These are phyloP conservation scores for Cladophialophora exuberans DNA, from an alignment of 2,329 filamentous ascomycete species.

Conservation along the genomic window DNA sequence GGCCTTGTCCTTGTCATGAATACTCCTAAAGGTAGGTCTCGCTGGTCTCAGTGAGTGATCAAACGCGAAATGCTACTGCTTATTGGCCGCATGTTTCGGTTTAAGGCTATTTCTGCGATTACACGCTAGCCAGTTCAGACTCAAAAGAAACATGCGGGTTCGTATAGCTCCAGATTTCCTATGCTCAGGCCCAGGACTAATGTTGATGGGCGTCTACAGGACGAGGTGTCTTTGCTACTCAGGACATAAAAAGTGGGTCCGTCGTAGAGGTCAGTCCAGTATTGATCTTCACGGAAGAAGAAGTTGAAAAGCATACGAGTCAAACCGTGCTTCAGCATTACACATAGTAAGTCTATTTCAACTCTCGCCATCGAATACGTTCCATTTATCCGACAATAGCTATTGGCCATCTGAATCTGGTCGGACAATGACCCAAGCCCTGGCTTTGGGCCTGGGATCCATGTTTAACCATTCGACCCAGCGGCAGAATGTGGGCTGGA, in stretches of 20 bases:
- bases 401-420: slow-evolving; percentile 35
- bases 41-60: not conserved
- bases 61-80: not conserved
- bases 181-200: slow-evolving; percentile 4
- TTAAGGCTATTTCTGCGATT: not conserved
- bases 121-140: too few relatives aligned
- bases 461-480: slow-evolving; percentile 59
- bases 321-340: slow-evolving; percentile 56
- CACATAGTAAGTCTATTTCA: slow-evolving; percentile 49
- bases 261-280: slow-evolving; percentile 36
- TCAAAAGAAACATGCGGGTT: too few relatives aligned
- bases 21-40: slow-evolving; percentile 33
- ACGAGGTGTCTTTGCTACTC: slow-evolving; percentile 36
- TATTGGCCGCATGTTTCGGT: not conserved
- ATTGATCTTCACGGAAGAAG: slow-evolving; percentile 48
- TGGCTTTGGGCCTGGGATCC: slow-evolving; percentile 56
- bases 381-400: slow-evolving; percentile 19
- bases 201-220: slow-evolving; percentile 27
- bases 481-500: slow-evolving; percentile 57
- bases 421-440: slow-evolving; percentile 49
- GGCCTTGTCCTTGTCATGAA: slow-evolving; percentile 33
- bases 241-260: slow-evolving; percentile 30
- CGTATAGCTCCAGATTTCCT: not conserved
- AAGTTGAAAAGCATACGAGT: slow-evolving; percentile 50
- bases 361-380: not conserved